Evolutionary conservation across 2,329 filamentous ascomycete species (phyloP).

Genomic region (Exophiala sp.): DNA sequence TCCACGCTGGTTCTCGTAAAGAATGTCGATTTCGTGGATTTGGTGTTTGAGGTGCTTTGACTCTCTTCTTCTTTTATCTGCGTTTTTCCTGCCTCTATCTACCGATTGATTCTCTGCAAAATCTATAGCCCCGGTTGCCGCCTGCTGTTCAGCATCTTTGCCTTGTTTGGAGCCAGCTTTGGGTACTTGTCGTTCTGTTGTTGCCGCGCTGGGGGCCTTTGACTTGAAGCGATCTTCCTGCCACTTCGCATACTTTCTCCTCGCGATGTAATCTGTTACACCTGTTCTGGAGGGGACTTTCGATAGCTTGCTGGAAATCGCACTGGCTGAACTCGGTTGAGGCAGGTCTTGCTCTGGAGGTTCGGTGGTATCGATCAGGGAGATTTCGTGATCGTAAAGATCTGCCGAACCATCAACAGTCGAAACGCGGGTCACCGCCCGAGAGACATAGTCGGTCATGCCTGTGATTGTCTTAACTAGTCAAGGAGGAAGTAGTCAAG

Average conservation of each 20-base stretch:
- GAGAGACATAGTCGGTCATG: constrained; percentile 24
- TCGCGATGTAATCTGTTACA: constrained; percentile 39
- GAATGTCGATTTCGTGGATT: constrained; percentile 66
- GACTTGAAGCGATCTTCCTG: constrained; percentile 51
- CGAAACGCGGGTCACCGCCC: constrained; percentile 15
- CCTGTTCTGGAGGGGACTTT: constrained; percentile 35
- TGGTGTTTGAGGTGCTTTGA: constrained; percentile 30
- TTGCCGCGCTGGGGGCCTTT: constrained; percentile 5
- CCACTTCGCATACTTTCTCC: constrained; percentile 48
- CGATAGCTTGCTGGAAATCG: constrained; percentile 26
- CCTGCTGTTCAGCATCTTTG: neutral
- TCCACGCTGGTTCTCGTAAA: constrained; percentile 95
- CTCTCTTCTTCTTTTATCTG: constrained; percentile 12
- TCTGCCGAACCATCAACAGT: constrained; percentile 23
- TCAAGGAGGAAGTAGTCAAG: neutral
- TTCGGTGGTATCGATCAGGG: constrained; percentile 42
- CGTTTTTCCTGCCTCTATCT: constrained; percentile 7
- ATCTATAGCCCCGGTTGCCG: constrained; percentile 15
- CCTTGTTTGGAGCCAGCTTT: neutral
- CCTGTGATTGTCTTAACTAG: neutral
- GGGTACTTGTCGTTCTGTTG: constrained; percentile 2
- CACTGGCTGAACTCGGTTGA: constrained; percentile 25
- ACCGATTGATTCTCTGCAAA: constrained; percentile 9
- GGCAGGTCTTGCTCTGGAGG: constrained; percentile 27
- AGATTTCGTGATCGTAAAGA: constrained; percentile 28